Conservation (phyloP, 2,329 filamentous ascomycete species). For the Shiraia sp. region DNA sequence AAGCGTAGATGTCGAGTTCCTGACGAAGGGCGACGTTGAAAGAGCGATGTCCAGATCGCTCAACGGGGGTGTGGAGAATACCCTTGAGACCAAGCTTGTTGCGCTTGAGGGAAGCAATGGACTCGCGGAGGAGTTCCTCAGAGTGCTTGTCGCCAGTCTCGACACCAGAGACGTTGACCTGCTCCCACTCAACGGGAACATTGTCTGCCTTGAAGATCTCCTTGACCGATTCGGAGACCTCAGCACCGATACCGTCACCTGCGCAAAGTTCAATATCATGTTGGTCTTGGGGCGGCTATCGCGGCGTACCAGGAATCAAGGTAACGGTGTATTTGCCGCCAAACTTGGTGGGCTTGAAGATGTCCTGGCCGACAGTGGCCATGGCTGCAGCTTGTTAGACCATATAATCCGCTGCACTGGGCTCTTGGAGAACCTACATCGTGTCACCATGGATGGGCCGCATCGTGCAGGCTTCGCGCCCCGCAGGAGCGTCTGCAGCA, state of each 20-base stretch:
- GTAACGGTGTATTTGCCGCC: constrained; percentile 99
- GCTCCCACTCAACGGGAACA: constrained; percentile 97
- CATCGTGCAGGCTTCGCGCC: constrained; percentile 54
- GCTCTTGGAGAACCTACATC: constrained; percentile 52
- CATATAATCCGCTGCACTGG: background rate
- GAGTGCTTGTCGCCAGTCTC: constrained; percentile 83
- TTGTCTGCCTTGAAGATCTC: constrained; percentile 99
- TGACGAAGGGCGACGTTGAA: constrained; percentile 99
- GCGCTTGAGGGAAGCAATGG: constrained; percentile 90
- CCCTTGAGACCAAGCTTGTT: constrained; percentile 99
- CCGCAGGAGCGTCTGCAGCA: constrained; percentile 59
- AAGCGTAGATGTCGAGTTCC: constrained; percentile 99
- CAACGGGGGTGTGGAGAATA: constrained; percentile 96
- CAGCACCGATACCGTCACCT: constrained; percentile 95
- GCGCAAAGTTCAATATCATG: constrained; percentile 25
- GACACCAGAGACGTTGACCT: constrained; percentile 92
- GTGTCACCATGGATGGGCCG: constrained; percentile 56
- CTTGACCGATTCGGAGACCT: constrained; percentile 98
- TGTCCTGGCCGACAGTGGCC: constrained; percentile 82
- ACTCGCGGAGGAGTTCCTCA: constrained; percentile 94
- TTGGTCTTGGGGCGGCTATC: constrained; percentile 18
- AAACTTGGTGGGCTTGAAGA: constrained; percentile 99
- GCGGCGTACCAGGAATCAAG: constrained; percentile 79
- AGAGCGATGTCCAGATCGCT: constrained; percentile 94
- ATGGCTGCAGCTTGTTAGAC: constrained; percentile 33